phyloP scores from a whole-genome alignment of 306 rosid species.

The Biancaea sappan region DNA sequence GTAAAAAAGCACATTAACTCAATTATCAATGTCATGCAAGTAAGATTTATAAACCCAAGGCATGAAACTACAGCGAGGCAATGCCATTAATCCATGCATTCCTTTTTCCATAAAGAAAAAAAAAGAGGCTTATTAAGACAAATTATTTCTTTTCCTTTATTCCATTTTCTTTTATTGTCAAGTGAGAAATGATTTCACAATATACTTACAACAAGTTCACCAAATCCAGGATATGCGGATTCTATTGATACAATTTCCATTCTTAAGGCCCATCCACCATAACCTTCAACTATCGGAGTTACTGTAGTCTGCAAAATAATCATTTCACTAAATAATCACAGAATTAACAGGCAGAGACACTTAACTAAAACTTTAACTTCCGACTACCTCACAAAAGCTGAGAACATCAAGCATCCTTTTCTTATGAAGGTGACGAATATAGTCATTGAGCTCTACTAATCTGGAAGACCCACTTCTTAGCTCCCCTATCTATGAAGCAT shows the following conservation, averaged over 20 bases:
- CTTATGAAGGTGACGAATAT: slow-evolving; percentile 78
- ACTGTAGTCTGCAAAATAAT: slow-evolving; percentile 84
- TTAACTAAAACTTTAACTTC: slow-evolving; percentile 6
- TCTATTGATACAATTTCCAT: slow-evolving; percentile 95
- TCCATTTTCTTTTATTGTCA: slow-evolving; percentile 26
- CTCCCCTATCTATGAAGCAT: slow-evolving; percentile 82
- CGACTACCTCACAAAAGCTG: slow-evolving; percentile 93
- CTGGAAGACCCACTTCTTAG: slow-evolving; percentile 91
- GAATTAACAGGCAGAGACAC: slow-evolving; percentile 22
- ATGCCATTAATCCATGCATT: slow-evolving; percentile 7
- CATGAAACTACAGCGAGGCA: not conserved
- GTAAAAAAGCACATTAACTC: slow-evolving; percentile 20
- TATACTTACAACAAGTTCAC: slow-evolving; percentile 89
- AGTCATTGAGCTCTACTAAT: slow-evolving; percentile 87
- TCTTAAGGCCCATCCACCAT: slow-evolving; percentile 99
- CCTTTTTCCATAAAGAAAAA: not conserved
- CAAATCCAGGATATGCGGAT: slow-evolving; percentile 98
- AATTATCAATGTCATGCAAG: slow-evolving; percentile 8
- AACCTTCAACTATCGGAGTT: slow-evolving; percentile 97
- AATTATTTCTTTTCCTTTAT: not conserved
- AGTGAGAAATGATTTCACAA: slow-evolving; percentile 21
- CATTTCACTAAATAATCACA: slow-evolving; percentile 35
- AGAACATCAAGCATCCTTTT: slow-evolving; percentile 79
- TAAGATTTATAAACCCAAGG: not conserved
- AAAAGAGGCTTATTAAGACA: not conserved